A percentile compares a stretch with the other conserved stretches of the same genome.
These are phyloP conservation scores for Candida fluviatilis DNA, from an alignment of 805 yeast genomes.

Conservation along the genomic window DNA sequence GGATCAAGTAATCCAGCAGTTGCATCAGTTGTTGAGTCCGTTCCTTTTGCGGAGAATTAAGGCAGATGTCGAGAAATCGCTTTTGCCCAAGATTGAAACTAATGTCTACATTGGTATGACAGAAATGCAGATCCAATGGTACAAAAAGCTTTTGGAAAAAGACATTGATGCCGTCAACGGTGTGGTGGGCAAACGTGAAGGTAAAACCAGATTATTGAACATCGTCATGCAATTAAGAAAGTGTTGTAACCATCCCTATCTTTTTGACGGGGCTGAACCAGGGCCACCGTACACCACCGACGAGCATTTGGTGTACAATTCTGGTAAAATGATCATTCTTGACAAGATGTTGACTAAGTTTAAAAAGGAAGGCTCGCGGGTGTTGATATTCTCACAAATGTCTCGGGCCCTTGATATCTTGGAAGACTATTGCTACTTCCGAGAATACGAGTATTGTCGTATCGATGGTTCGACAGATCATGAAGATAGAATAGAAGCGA, in stretches of 20 bases:
- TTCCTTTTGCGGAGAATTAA: conserved; percentile 86
- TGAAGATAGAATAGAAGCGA: conserved; percentile 87
- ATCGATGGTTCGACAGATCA: conserved; percentile 93
- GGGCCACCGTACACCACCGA: conserved; percentile 97
- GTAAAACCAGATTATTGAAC: conserved; percentile 83
- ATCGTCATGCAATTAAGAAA: conserved; percentile 96
- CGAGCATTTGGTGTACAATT: conserved; percentile 84
- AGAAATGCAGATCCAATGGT: conserved; percentile 93
- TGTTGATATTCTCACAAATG: conserved; percentile 91
- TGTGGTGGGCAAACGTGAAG: conserved; percentile 89
- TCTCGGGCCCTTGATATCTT: conserved; percentile 81
- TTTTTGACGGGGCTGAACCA: conserved; percentile 99
- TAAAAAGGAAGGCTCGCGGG: conserved; percentile 78
- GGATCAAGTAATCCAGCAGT: conserved; percentile 79
- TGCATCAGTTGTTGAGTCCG: conserved; percentile 85
- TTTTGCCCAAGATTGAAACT: conserved; percentile 85
- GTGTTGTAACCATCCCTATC: conserved; percentile 95
- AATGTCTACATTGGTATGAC: conserved; percentile 93
- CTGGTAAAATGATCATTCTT: conserved; percentile 86
- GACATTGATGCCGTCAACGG: conserved; percentile 97
- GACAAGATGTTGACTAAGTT: conserved; percentile 77
- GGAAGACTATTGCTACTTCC: conserved; percentile 85
- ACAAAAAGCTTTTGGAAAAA: conserved; percentile 79
- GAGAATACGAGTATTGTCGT: conserved; percentile 83
- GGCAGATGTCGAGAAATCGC: conserved; percentile 86